Conservation (phyloP, 1,139 yeast species). For the Blastobotrys aristatus region DNA sequence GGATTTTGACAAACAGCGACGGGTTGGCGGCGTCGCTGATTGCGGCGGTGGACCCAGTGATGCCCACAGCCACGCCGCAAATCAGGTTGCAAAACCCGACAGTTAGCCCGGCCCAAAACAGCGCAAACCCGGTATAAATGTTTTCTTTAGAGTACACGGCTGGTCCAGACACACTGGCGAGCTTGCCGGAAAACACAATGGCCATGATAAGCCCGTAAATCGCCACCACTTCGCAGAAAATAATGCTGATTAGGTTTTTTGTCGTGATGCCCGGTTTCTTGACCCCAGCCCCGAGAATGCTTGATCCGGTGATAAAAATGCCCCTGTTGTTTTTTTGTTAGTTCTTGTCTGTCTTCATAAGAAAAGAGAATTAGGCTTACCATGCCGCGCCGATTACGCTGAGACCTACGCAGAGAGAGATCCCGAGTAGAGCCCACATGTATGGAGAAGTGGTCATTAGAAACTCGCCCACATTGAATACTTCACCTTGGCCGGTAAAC, state of each 20-base stretch:
- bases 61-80: constrained; percentile 97
- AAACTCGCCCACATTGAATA: constrained; percentile 85
- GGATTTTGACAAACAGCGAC: constrained; percentile 87
- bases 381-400: constrained; percentile 98
- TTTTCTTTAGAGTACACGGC: constrained; percentile 72
- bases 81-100: constrained; percentile 91
- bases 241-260: constrained; percentile 90
- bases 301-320: constrained; percentile 90
- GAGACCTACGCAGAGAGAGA: constrained; percentile 87
- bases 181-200: constrained; percentile 89
- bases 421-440: constrained; percentile 94
- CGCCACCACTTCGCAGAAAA: constrained; percentile 99
- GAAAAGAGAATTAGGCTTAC: constrained; percentile 35
- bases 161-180: constrained; percentile 55
- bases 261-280: constrained; percentile 97
- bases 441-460: constrained; percentile 86
- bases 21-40: constrained; percentile 97
- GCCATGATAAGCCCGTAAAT: constrained; percentile 98
- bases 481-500: constrained; percentile 87
- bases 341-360: background rate
- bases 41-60: constrained; percentile 98
- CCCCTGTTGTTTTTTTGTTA: constrained; percentile 45
- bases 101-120: constrained; percentile 98
- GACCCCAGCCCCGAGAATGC: constrained; percentile 97
- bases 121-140: constrained; percentile 82